phyloP scores from a whole-genome alignment of 2,329 filamentous ascomycete genomes.

The Diaporthe amygdali region DNA sequence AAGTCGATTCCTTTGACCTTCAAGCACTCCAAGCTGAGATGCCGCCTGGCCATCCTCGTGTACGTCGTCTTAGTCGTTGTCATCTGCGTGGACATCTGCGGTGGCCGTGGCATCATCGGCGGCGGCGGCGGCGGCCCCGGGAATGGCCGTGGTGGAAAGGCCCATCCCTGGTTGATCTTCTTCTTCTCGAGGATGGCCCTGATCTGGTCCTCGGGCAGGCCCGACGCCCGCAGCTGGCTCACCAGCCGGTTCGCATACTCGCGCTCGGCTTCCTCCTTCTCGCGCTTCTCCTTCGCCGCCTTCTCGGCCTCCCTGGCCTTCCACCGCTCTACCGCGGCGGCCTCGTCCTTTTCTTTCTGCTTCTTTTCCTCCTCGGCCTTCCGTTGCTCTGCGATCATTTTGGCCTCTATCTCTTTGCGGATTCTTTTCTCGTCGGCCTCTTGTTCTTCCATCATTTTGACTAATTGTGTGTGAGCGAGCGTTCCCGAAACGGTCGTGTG shows the following conservation, averaged over 20 bases:
- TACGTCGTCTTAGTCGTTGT: constrained; percentile 50
- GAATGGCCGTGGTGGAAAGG: constrained; percentile 28
- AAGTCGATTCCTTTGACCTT: constrained; percentile 61
- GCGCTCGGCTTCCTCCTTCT: constrained; percentile 54
- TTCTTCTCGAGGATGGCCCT: constrained; percentile 64
- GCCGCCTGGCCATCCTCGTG: constrained; percentile 66
- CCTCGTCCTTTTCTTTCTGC: constrained; percentile 50
- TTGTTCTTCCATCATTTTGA: constrained; percentile 50
- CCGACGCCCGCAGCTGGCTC: constrained; percentile 62
- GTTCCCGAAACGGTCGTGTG: not conserved
- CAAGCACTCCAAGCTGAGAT: constrained; percentile 68
- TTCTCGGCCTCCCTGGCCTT: constrained; percentile 55
- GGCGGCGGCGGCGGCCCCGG: not conserved
- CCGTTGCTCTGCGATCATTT: constrained; percentile 52
- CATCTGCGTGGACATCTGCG: not conserved
- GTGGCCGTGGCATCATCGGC: not conserved
- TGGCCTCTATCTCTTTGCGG: constrained; percentile 55
- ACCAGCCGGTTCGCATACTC: constrained; percentile 62
- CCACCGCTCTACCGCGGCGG: constrained; percentile 57
- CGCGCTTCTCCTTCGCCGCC: constrained; percentile 49
- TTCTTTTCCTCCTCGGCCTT: constrained; percentile 50
- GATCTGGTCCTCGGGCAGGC: constrained; percentile 64
- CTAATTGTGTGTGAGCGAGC: constrained; percentile 6
- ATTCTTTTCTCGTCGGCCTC: constrained; percentile 57
- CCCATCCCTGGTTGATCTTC: constrained; percentile 44